Base-by-base conservation (phyloP, 139 green algal species). In the Nannochloris sp. region DNA sequence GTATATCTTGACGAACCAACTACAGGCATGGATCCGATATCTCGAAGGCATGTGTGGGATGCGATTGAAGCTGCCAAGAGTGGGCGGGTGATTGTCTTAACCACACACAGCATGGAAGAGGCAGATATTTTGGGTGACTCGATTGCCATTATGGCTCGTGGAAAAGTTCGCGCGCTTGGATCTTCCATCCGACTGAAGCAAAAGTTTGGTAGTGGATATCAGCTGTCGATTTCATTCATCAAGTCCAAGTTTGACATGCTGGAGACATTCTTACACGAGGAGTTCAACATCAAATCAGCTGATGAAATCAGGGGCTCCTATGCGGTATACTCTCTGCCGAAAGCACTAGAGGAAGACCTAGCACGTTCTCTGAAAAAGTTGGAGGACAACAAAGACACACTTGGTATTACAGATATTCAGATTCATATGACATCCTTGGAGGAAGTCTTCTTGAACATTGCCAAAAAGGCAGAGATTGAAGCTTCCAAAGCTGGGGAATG, bases 21-120 rank as follows among this genome's bases (percentile, higher is more conserved):
- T 15, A 93, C 85, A 18, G 34, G 88, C 14, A 92, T 96, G 88
- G 90, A 96, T 72, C 90, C 90, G 24, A 88, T 95, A 70, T 83
- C 71, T 21, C 78, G 92, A 10, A 81, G 91, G 16, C 83, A 90
- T 53, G 83, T 97, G 68, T 97, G 92, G 92, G 88, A 94, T 75
- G 86, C 95, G 63, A 91, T 98, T 62, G 78, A 89, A 69, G 71
- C 67, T 21, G 80, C 81, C 21, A 88, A 86, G 60, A 5, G 56
- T 4, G 75, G 78, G 4, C 79, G 84, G 4, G 88, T 85, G 60
- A 87, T 95, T 44, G 74, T 98, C 34, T 80, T 98, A 49, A 98
- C 92, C 24, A 96, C 92, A 6, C 92, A 98, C 82, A 82, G 53
- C 50, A 98, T 98, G 92, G 89, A 97, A 80, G 91, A 97, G 75